Evolutionary conservation across 495 filamentous ascomycete genomes (phyloP), one percentile per base, ranked within the genome.

Genomic region (Penicillium psychrofluorescens): DNA sequence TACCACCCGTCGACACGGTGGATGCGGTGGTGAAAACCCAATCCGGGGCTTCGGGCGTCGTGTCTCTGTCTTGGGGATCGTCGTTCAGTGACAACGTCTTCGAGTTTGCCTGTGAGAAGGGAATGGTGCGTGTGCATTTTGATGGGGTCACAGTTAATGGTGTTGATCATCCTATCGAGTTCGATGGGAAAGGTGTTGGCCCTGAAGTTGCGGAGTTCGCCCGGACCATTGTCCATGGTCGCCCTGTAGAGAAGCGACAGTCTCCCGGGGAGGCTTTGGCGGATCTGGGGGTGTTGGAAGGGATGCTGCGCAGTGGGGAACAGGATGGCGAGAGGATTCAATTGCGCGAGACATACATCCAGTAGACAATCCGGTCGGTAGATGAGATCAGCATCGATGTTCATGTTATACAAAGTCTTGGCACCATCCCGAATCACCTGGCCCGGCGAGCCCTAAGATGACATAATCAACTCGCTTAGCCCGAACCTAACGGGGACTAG

Each of bases 1-100:
- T 92, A 6, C 79, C 82, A 5, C 86, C 85, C 0, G 71, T 86
- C n/a, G 87, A 90, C 53, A 88, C 85, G 0, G 70, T 89, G 13
- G 77, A 83, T 58, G 83, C 84, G 6, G 66, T 78, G 0, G 56
- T 79, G 41, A 72, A 76, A 60, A 81, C 81, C 1, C 64, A 61
- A 47, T 72, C 70, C 31, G 85, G 86, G 2, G 72, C 72, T n/a
- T 75, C 75, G 2, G 86, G 86, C 4, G 70, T 72, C 6, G 67
- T 90, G 35, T 57, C 56, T 11, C 49, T 84, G 4, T 79, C 77
- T 0, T 88, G 83, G 58, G 86, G 85, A 3, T 88, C 84, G 4
- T 75, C 76, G 15, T 78, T 83, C 44, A 45, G 71, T 57, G 40
- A 69, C 39, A 46, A 76, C 76, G 46, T 79, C 71, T 63, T 66